Evolutionary conservation across 352 stramenopile genomes (phyloP), one percentile per base, ranked within the genome.

Genomic region (Paralagenidium karlingii): DNA sequence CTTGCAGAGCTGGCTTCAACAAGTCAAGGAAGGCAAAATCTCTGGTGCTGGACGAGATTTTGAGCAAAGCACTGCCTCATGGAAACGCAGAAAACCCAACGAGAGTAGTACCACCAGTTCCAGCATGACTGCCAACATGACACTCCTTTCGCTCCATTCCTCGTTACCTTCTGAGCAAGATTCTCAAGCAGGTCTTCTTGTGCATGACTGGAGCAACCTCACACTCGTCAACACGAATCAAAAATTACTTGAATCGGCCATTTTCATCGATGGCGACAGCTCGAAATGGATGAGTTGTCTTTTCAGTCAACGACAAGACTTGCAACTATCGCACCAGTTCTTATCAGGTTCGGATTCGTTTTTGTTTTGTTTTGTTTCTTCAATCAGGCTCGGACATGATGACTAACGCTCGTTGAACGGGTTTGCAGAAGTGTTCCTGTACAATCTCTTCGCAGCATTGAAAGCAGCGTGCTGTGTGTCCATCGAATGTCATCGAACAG

Each of bases 1-100:
- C 31, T 53, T 76, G 2, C 73, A 83, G 34, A 88, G 75, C 28
- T 88, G 75, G 75, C 55, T 84, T 2, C 55, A 58, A 1, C 75
- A 88, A 48, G 62, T 88, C 0, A 69, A 65, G 29, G 68, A 86
- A 49, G 75, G 75, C 1, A 86, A 86, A 51, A 76, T 88, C 3
- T 86, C 75, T 1, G 71, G 75, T 20, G 68, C 68, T 19, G 75
- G 75, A 0, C 43, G 77, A 11, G 71, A 86, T 49, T 54, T n/a
- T n/a, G n/a, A n/a, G n/a, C n/a, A n/a, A n/a, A n/a, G n/a, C n/a
- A n/a, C n/a, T n/a, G n/a, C n/a, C n/a, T n/a, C n/a, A n/a, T n/a
- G n/a, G n/a, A n/a, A n/a, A n/a, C n/a, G n/a, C n/a, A n/a, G n/a
- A n/a, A n/a, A n/a, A n/a, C n/a, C n/a, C n/a, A n/a, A n/a, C n/a